phyloP scores from a whole-genome alignment of 1,139 yeast genomes.

The Candida albicans region DNA sequence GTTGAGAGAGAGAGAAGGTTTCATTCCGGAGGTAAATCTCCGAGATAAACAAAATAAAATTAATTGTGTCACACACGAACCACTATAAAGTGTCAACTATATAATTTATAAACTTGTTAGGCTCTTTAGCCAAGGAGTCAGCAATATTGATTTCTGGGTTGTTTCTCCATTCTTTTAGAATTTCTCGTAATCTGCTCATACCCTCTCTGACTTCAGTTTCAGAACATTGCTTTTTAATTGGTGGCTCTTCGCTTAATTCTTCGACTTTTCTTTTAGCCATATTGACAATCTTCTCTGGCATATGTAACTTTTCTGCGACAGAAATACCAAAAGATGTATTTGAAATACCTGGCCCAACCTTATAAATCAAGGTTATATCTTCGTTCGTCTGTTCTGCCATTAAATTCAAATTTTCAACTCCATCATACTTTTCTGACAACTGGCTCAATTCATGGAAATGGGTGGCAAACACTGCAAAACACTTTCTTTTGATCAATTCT shows the following conservation, averaged over 20 bases:
- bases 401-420: conserved; percentile 82
- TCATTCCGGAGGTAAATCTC: conserved; percentile 2
- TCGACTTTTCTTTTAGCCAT: conserved; percentile 95
- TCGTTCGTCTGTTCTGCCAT: conserved; percentile 65
- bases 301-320: conserved; percentile 93
- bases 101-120: conserved; percentile 44
- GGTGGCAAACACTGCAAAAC: conserved; percentile 91
- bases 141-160: conserved; percentile 4
- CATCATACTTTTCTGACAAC: conserved; percentile 55
- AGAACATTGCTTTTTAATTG: conserved; percentile 53
- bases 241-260: conserved; percentile 71
- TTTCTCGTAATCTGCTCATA: conserved; percentile 49
- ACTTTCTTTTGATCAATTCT: conserved; percentile 69
- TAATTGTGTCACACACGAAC: neutral
- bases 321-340: conserved; percentile 97
- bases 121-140: conserved; percentile 3
- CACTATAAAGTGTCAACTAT: conserved; percentile 18
- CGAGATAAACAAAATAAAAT: too few species aligned
- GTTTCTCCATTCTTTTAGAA: conserved; percentile 62
- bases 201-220: conserved; percentile 59
- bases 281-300: conserved; percentile 81
- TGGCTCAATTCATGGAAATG: conserved; percentile 95
- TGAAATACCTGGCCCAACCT: conserved; percentile 88
- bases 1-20: neutral
- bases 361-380: conserved; percentile 84